phyloP scores from a whole-genome alignment of 495 filamentous ascomycete genomes.

The Antarctomyces pellizariae region DNA sequence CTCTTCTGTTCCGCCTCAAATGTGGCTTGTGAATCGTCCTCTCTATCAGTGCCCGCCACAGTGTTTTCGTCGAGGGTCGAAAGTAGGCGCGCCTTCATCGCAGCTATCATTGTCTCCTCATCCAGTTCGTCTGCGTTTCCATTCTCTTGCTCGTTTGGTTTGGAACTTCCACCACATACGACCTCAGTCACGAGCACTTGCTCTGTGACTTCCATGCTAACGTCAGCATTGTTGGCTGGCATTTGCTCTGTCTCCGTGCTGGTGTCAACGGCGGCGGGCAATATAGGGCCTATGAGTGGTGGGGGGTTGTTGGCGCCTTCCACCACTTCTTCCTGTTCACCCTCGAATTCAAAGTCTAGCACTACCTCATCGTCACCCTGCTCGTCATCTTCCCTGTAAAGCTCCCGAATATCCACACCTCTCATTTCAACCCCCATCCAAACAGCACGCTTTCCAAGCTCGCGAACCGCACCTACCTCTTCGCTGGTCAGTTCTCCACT shows the following conservation, averaged over 20 bases:
- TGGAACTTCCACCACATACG: too few species aligned
- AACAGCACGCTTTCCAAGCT: slow-evolving; percentile 34
- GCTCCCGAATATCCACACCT: slow-evolving; percentile 12
- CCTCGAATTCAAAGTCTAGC: slow-evolving; percentile 12
- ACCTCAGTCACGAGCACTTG: too few species aligned
- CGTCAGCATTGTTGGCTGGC: too few species aligned
- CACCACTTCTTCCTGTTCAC: slow-evolving; percentile 9
- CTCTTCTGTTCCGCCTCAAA: slow-evolving; percentile 6
- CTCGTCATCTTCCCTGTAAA: slow-evolving; percentile 12
- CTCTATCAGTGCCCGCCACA: slow-evolving; percentile 6
- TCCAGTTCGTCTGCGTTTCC: slow-evolving; percentile 1
- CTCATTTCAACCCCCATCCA: slow-evolving; percentile 14
- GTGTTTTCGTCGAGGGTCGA: too few species aligned
- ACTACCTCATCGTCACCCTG: slow-evolving; percentile 9
- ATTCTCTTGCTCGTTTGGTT: slow-evolving; percentile 1
- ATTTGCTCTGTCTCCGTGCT: neutral
- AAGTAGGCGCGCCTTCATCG: neutral
- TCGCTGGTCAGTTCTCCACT: slow-evolving; percentile 30
- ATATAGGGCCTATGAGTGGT: neutral
- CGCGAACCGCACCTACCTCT: slow-evolving; percentile 31
- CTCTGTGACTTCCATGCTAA: too few species aligned
- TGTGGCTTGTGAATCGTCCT: slow-evolving; percentile 8
- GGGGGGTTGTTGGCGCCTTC: too few species aligned
- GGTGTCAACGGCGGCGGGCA: neutral
- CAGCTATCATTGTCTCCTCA: neutral